Conservation (phyloP, 371 early-diverging fungal genomes). For the Actinomortierella wolfii region DNA sequence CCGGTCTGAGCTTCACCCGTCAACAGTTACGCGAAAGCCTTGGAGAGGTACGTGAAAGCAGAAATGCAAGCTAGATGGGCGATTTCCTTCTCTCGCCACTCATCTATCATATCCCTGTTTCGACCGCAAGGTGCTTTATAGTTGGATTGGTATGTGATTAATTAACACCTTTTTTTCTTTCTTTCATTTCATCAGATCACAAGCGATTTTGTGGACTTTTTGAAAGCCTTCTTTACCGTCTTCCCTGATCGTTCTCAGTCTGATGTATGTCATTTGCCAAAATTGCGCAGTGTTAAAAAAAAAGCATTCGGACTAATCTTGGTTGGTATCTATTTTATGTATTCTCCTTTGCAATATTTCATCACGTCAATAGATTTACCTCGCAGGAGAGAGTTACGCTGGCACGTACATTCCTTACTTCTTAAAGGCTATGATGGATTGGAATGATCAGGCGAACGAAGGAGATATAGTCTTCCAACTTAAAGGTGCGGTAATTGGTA, state of each 20-base stretch:
- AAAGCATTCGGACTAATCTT: neutral
- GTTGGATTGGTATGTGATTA: slow-evolving; percentile 1
- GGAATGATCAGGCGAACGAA: slow-evolving; percentile 50
- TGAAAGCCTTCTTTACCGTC: slow-evolving; percentile 61
- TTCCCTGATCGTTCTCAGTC: slow-evolving; percentile 60
- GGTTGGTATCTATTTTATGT: neutral
- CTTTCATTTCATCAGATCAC: slow-evolving; percentile 47
- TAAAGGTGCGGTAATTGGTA: slow-evolving; percentile 78
- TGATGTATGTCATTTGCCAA: slow-evolving; percentile 12
- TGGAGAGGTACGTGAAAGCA: slow-evolving; percentile 43
- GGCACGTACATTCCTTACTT: slow-evolving; percentile 89
- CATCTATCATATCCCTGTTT: too few relatives aligned
- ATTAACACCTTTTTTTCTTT: neutral
- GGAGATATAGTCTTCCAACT: slow-evolving; percentile 54
- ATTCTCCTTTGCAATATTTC: neutral
- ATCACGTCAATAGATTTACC: slow-evolving; percentile 58
- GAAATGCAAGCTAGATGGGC: slow-evolving; percentile 1
- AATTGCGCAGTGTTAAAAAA: neutral
- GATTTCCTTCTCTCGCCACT: too few relatives aligned
- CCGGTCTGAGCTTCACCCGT: slow-evolving; percentile 73
- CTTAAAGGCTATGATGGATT: slow-evolving; percentile 58
- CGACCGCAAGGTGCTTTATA: too few relatives aligned
- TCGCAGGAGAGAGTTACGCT: slow-evolving; percentile 88
- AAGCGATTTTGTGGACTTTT: slow-evolving; percentile 60
- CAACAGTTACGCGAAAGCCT: slow-evolving; percentile 49